Conservation (phyloP, 225 moss, liverwort and hornwort genomes). For the Anthoceros angustus region DNA sequence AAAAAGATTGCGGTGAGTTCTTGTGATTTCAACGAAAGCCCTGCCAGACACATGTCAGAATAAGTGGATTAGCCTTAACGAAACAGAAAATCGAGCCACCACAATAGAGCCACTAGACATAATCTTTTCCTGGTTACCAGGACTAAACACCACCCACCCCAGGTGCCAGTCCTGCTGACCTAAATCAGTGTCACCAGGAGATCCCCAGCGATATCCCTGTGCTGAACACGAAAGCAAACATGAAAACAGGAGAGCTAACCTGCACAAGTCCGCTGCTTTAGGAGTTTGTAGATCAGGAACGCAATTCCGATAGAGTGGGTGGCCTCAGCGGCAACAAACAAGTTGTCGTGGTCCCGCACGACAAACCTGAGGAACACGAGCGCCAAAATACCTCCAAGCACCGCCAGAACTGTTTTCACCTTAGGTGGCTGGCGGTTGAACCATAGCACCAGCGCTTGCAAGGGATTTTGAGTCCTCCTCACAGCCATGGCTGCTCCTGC, state of each 20-base stretch:
- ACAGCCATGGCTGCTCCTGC: slow-evolving; percentile 6
- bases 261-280: slow-evolving; percentile 56
- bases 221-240: background rate
- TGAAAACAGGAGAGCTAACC: slow-evolving; percentile 18
- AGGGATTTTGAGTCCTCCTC: slow-evolving; percentile 23
- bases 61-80: background rate
- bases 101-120: background rate
- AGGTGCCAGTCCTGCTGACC: no score
- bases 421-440: slow-evolving; percentile 32
- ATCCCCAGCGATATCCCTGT: no score
- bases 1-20: slow-evolving; percentile 51
- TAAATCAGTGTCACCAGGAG: no score
- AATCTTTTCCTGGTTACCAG: background rate
- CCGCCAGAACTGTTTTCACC: slow-evolving; percentile 15
- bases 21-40: slow-evolving; percentile 71
- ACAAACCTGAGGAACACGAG: slow-evolving; percentile 38
- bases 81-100: background rate
- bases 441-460: slow-evolving; percentile 41
- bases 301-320: slow-evolving; percentile 41
- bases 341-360: slow-evolving; percentile 36
- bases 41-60: slow-evolving; percentile 18
- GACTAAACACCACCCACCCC: background rate
- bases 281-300: slow-evolving; percentile 47
- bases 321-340: slow-evolving; percentile 32
- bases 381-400: slow-evolving; percentile 33